Evolutionary conservation across 495 filamentous ascomycete genomes (phyloP).

Genomic region (Haplographium delicatum): DNA sequence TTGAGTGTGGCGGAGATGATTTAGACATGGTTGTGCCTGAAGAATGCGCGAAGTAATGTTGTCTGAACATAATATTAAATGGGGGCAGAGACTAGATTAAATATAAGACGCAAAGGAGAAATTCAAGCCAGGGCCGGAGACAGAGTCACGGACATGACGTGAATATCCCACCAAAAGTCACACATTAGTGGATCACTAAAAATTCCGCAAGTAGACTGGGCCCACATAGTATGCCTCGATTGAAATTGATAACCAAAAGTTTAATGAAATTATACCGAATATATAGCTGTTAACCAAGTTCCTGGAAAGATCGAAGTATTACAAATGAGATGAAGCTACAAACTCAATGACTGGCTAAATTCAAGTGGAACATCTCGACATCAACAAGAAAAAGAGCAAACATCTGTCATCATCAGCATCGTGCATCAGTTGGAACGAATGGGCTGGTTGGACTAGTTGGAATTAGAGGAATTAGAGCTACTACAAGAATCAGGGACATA

Average conservation of each 20-base stretch:
- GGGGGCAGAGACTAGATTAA: constrained; percentile 4
- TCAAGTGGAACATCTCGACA: too few relatives aligned
- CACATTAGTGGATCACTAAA: constrained; percentile 7
- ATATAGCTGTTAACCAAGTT: constrained; percentile 7
- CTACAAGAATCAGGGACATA: too few relatives aligned
- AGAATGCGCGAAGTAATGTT: constrained; percentile 7
- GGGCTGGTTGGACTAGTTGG: too few relatives aligned
- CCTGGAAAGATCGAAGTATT: constrained; percentile 1
- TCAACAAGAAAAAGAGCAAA: too few relatives aligned
- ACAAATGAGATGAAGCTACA: constrained; percentile 6
- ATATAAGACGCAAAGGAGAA: constrained; percentile 8
- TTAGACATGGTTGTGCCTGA: constrained; percentile 9
- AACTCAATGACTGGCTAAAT: too few relatives aligned
- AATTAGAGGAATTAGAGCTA: too few relatives aligned
- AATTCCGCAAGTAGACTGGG: constrained; percentile 3
- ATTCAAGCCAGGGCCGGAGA: constrained; percentile 5
- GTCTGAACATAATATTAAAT: constrained; percentile 5
- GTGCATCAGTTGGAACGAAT: too few relatives aligned
- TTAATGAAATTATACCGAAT: constrained; percentile 1
- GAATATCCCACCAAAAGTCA: constrained; percentile 9
- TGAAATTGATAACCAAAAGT: constrained; percentile 4
- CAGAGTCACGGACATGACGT: constrained; percentile 9
- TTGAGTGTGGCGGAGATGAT: constrained; percentile 4
- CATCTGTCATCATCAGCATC: too few relatives aligned
- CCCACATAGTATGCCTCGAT: constrained; percentile 5